These are phyloP conservation scores for Tuber umbilicatum DNA, from an alignment of 495 filamentous ascomycete species.

Conservation along the genomic window DNA sequence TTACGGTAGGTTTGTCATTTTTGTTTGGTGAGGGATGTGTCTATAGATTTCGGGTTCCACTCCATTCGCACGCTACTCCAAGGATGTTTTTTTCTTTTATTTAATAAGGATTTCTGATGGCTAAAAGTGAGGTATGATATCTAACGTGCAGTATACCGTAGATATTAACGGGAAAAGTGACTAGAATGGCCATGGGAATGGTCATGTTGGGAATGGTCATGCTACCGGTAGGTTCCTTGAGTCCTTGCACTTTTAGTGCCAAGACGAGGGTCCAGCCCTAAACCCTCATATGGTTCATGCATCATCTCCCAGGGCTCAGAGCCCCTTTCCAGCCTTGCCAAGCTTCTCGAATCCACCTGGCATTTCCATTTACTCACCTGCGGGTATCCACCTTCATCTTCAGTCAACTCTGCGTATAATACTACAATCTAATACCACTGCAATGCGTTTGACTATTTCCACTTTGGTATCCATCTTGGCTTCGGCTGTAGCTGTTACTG, in stretches of 20 bases:
- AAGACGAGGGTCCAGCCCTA: background rate
- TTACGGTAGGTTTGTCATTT: constrained; percentile 9
- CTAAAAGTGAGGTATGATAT: background rate
- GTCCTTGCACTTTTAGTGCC: background rate
- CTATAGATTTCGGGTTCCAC: background rate
- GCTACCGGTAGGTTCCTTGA: background rate
- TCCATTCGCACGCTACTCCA: background rate
- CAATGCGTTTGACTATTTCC: constrained; percentile 17
- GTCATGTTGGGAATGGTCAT: background rate
- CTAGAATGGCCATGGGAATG: too few species aligned
- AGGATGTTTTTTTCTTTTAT: background rate
- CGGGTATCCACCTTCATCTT: background rate
- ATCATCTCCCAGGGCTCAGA: background rate
- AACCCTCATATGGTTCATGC: background rate
- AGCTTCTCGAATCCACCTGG: background rate
- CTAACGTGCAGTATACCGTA: background rate
- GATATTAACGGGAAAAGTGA: background rate
- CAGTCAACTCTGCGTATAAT: background rate
- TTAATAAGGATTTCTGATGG: background rate
- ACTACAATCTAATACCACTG: background rate
- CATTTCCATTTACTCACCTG: background rate
- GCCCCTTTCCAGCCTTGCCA: background rate
- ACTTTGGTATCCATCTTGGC: constrained; percentile 19
- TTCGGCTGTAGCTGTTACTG: constrained; percentile 41
- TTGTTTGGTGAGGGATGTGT: background rate